These are phyloP conservation scores for Botrytis fabae DNA, from an alignment of 2,329 filamentous ascomycete species.

Conservation along the genomic window DNA sequence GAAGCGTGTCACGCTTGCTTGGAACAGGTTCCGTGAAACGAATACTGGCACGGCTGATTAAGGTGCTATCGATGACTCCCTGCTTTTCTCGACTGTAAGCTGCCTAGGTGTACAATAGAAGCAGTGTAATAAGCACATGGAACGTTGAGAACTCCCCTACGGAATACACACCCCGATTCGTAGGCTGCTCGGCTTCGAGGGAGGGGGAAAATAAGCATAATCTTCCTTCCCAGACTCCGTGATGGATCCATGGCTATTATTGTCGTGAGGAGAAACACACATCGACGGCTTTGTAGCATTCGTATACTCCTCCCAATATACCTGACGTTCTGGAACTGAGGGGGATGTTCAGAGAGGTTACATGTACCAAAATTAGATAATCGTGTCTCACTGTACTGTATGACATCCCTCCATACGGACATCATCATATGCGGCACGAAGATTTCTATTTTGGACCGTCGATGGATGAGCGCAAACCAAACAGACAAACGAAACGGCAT, in stretches of 20 bases:
- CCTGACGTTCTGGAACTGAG: neutral
- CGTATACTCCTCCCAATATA: neutral
- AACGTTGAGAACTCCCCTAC: neutral
- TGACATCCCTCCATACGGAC: neutral
- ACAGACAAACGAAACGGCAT: neutral
- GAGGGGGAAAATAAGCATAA: conserved; percentile 10
- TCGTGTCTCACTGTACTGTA: neutral
- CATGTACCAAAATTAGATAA: conserved; percentile 22
- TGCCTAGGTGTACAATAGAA: neutral
- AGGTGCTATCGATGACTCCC: neutral
- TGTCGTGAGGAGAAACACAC: neutral
- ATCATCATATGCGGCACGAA: neutral
- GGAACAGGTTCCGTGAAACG: neutral
- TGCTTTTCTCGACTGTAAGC: neutral
- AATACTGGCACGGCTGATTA: neutral
- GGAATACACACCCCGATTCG: neutral
- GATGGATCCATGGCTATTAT: neutral
- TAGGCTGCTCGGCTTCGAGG: neutral
- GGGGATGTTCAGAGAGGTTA: neutral
- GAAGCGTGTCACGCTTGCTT: neutral
- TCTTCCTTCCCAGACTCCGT: neutral
- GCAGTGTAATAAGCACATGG: neutral
- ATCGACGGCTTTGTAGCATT: neutral
- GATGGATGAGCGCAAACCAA: neutral
- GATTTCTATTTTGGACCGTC: neutral